Percentiles rank a stretch among this genome's conserved stretches.
Conservation (phyloP, 371 early-diverging fungal species). For the Mucor saturninus region DNA sequence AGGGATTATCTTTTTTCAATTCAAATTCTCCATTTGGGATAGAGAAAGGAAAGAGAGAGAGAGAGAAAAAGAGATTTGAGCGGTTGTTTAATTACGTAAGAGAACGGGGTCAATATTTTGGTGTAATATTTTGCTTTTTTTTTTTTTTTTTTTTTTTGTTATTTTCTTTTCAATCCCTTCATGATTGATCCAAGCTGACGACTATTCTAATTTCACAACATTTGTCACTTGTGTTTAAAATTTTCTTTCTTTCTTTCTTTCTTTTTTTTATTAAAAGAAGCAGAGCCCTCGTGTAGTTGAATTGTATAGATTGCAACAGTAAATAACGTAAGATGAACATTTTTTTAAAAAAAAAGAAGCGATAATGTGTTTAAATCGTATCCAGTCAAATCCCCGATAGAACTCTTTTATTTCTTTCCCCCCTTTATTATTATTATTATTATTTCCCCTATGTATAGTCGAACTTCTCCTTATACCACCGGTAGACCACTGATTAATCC, state of each 20-base stretch:
- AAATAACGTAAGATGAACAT: neutral
- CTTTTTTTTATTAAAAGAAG: neutral
- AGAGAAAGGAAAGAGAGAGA: neutral
- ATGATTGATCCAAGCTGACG: conserved; percentile 27
- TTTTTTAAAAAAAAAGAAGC: neutral
- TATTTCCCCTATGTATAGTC: conserved; percentile 25
- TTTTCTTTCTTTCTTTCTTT: neutral
- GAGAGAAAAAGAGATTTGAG: no score
- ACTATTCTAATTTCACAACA: neutral
- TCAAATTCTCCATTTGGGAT: neutral
- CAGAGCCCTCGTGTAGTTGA: no score
- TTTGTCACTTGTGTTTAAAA: no score
- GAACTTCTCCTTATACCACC: conserved; percentile 19
- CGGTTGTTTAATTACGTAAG: no score
- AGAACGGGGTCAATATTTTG: no score
- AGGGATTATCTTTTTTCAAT: neutral
- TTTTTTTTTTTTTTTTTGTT: conserved; percentile 8
- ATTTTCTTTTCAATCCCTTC: conserved; percentile 13
- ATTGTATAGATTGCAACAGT: neutral
- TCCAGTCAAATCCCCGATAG: conserved; percentile 18
- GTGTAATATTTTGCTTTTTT: neutral
- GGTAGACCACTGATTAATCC: conserved; percentile 53
- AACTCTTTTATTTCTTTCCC: neutral
- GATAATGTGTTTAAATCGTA: neutral
- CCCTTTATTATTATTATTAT: neutral